Percentiles rank a stretch among this genome's conserved stretches.
Conservation (phyloP, 345 rosid genomes). For the Eucalyptus pauciflora region DNA sequence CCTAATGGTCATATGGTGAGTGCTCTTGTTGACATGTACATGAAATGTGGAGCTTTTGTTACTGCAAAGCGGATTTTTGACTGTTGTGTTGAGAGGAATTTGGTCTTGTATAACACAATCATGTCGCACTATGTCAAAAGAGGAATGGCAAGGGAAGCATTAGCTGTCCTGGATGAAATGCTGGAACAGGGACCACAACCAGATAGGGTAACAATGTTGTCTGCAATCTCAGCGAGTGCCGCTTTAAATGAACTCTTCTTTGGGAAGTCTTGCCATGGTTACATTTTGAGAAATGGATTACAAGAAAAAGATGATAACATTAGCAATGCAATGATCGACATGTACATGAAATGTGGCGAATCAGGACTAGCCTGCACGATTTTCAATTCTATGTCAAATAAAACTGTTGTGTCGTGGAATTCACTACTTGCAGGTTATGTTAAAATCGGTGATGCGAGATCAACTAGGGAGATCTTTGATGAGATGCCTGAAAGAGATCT, state of each 20-base stretch:
- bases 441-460: slow-evolving; percentile 31
- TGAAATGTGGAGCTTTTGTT: slow-evolving; percentile 50
- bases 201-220: slow-evolving; percentile 44
- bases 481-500: slow-evolving; percentile 50
- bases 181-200: slow-evolving; percentile 26
- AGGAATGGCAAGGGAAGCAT: slow-evolving; percentile 37
- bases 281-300: slow-evolving; percentile 43
- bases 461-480: slow-evolving; percentile 34
- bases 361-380: slow-evolving; percentile 28
- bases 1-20: slow-evolving; percentile 32
- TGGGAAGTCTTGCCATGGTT: slow-evolving; percentile 48
- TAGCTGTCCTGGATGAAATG: slow-evolving; percentile 33
- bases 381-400: slow-evolving; percentile 33
- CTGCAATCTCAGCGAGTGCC: slow-evolving; percentile 46
- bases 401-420: slow-evolving; percentile 58
- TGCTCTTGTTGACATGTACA: slow-evolving; percentile 65
- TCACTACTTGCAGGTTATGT: slow-evolving; percentile 37
- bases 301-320: slow-evolving; percentile 32
- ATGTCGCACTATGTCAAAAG: slow-evolving; percentile 45
- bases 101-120: slow-evolving; percentile 46
- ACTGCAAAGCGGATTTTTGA: slow-evolving; percentile 35
- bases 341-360: slow-evolving; percentile 56
- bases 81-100: slow-evolving; percentile 17
- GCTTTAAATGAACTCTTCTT: slow-evolving; percentile 12
- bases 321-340: slow-evolving; percentile 40